phyloP scores from a whole-genome alignment of 2,329 filamentous ascomycete species.

The Xylariaceae sp. region DNA sequence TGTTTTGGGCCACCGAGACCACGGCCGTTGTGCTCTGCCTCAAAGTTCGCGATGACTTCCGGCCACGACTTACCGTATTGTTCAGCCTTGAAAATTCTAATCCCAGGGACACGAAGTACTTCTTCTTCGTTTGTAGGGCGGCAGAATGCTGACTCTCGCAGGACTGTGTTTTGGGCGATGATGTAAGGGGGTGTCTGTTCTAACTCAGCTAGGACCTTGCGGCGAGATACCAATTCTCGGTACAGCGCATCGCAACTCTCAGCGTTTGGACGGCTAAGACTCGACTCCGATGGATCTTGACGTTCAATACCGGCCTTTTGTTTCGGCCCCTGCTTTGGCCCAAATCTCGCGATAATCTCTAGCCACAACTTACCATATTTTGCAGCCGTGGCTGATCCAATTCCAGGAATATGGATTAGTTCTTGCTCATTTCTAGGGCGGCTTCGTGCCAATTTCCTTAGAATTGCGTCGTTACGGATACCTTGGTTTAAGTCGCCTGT shows the following conservation, averaged over 20 bases:
- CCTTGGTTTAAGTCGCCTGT: not conserved
- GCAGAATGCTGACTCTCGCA: conserved; percentile 1
- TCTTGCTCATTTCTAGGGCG: not conserved
- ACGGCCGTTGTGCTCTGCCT: not conserved
- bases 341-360: not conserved
- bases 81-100: conserved; percentile 6
- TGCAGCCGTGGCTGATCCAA: not conserved
- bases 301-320: not conserved
- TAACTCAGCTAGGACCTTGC: not conserved
- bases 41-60: conserved; percentile 12
- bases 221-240: not conserved
- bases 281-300: too few relatives aligned
- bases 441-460: not conserved
- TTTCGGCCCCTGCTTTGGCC: not conserved
- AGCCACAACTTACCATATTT: not conserved
- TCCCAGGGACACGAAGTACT: conserved; percentile 5
- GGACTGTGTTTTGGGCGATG: conserved; percentile 6
- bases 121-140: conserved; percentile 11
- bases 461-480: not conserved
- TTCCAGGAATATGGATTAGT: not conserved
- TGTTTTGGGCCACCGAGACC: not conserved
- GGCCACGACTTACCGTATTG: conserved; percentile 12
- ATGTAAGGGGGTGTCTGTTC: not conserved
- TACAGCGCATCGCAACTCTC: not conserved
- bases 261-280: not conserved